Evolutionary conservation across 306 rosid genomes (phyloP), one percentile per base, ranked within the genome.

Genomic region (Acacia melanoxylon): DNA sequence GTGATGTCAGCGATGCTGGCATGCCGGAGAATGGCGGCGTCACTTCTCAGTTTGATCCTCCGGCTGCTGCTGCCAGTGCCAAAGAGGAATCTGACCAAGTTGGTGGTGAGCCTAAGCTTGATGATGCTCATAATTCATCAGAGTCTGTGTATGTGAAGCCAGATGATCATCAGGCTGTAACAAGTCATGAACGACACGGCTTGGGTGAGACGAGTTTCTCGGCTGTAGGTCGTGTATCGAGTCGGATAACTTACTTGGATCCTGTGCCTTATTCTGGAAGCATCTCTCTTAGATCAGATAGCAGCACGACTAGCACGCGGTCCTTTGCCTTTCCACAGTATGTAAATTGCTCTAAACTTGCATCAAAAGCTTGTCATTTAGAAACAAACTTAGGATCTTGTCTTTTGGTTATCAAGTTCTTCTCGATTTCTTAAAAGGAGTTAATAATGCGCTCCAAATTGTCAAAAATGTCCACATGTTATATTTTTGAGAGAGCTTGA

Each of bases 261-360:
- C 89, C 91, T 0, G 82, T 92, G 74, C 88, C 93, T 44, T 90
- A 91, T 84, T 95, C 98, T 0, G 99, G 97, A 58, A 96, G 94
- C 81, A 78, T 96, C 77, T 96, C 99, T 70, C 91, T 86, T 68
- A 91, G 99, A 70, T 96, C 99, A 0, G 99, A 96, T 44, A 92
- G 99, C 92, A 96, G 99, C 89, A 88, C 97, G 10, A 92, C 97
- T 9, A 96, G 99, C 97, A 90, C 97, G 0, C 97, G 97, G 10
- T 96, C 99, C 63, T 96, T 96, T 31, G 99, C 99, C 51, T 96
- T 96, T 81, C 99, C 99, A 0, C 45, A 92, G 99, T 96, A 87
- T 93, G 99, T 93, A 86, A 78, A 35, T 82, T 85, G 2, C 85
- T 16, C 1, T 12, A 69, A 25, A 78, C 80, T 41, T 72, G 24